phyloP scores from a whole-genome alignment of 345 rosid genomes.

The Salix purpurea region DNA sequence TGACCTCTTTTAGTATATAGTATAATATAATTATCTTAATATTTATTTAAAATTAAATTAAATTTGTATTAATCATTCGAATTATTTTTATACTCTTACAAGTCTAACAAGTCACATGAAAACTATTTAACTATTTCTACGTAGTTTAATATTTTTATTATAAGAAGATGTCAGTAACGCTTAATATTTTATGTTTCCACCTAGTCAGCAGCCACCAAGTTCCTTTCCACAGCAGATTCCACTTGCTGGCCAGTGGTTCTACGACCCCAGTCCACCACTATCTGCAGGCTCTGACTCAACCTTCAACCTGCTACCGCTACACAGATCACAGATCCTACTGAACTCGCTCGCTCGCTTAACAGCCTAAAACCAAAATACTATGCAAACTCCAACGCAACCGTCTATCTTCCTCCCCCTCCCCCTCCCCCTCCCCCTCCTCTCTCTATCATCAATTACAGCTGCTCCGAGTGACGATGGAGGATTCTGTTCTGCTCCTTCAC shows the following conservation, averaged over 20 bases:
- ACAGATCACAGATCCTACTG: neutral
- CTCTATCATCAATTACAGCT: neutral
- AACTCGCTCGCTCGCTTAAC: neutral
- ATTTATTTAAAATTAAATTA: too few species aligned
- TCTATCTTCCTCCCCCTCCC: neutral
- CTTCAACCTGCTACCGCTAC: too few species aligned
- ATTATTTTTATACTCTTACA: too few species aligned
- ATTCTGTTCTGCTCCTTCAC: conserved; percentile 63
- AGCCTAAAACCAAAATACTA: neutral
- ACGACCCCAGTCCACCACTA: neutral
- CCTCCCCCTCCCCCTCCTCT: neutral
- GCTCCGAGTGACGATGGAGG: conserved; percentile 43
- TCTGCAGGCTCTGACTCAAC: neutral
- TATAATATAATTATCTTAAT: too few species aligned
- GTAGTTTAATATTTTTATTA: too few species aligned
- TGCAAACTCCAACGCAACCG: neutral
- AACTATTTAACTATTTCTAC: too few species aligned
- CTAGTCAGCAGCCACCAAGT: neutral
- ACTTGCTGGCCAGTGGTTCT: neutral
- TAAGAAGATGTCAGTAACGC: too few species aligned
- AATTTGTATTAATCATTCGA: too few species aligned
- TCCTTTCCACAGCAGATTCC: neutral
- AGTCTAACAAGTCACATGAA: too few species aligned
- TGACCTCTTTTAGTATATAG: too few species aligned
- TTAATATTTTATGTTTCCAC: too few species aligned